A percentile compares a stretch with the other conserved stretches of the same genome.
These are phyloP conservation scores for Crepidotus sp. DNA, from an alignment of 1,284 basidiomycete genomes.

Conservation along the genomic window DNA sequence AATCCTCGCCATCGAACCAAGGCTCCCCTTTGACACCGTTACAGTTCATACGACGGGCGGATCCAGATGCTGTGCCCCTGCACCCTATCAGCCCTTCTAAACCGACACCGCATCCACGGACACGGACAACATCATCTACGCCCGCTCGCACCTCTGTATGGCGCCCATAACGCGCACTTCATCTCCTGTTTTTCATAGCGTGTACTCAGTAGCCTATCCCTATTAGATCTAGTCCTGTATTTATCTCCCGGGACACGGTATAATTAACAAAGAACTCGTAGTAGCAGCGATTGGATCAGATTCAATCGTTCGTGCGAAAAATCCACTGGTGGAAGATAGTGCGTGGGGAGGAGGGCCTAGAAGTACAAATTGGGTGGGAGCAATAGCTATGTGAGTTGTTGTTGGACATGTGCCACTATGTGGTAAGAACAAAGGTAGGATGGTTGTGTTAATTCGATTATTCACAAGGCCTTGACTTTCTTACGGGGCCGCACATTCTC, in stretches of 20 bases:
- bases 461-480: slow-evolving; percentile 10
- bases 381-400: background rate
- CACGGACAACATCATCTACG: slow-evolving; percentile 25
- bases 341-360: background rate
- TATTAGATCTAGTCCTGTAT: slow-evolving; percentile 9
- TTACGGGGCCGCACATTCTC: slow-evolving; percentile 7
- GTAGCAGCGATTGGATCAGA: slow-evolving; percentile 7
- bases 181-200: slow-evolving; percentile 13
- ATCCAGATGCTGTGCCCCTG: slow-evolving; percentile 26
- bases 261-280: slow-evolving; percentile 9
- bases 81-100: slow-evolving; percentile 33
- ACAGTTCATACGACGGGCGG: slow-evolving; percentile 42
- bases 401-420: no score
- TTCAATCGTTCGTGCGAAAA: background rate
- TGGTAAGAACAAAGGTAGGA: no score
- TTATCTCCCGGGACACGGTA: slow-evolving; percentile 10
- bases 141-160: slow-evolving; percentile 32
- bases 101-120: slow-evolving; percentile 21
- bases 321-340: background rate
- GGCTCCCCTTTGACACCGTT: slow-evolving; percentile 41
- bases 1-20: slow-evolving; percentile 32
- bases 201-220: slow-evolving; percentile 6
- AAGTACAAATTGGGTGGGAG: background rate
- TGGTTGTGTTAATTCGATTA: background rate
- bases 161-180: slow-evolving; percentile 29